Percentiles rank a stretch among this genome's conserved stretches.
phyloP scores from a whole-genome alignment of 2,329 filamentous ascomycete species.

The Talaromyces piceae region DNA sequence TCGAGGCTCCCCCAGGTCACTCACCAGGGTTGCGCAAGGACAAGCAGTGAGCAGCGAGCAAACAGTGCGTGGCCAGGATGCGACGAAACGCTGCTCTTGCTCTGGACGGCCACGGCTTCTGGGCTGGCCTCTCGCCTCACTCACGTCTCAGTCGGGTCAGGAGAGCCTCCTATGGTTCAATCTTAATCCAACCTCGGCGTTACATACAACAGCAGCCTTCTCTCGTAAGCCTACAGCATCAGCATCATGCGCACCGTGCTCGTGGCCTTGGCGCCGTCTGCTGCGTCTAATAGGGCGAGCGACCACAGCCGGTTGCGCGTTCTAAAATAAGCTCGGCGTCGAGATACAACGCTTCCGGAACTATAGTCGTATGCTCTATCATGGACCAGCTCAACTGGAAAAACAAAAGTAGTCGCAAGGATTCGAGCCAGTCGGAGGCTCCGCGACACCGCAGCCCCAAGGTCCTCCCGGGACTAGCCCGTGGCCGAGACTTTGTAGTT shows the following conservation, averaged over 20 bases:
- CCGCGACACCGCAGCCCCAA: neutral
- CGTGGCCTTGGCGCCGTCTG: neutral
- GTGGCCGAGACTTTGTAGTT: neutral
- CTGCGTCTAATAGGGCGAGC: neutral
- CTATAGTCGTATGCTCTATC: neutral
- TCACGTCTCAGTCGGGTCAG: no score
- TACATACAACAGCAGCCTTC: neutral
- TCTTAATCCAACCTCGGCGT: neutral
- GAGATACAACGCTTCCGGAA: neutral
- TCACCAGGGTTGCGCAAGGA: neutral
- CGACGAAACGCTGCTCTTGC: neutral
- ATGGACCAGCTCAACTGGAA: neutral
- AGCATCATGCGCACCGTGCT: neutral
- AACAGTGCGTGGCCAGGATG: neutral
- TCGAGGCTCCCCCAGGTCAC: no score
- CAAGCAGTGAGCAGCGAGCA: neutral
- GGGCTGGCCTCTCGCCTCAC: no score
- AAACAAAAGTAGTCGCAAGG: no score
- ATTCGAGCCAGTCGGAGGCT: neutral
- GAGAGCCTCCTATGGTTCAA: neutral
- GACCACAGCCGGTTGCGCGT: neutral
- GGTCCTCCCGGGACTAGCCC: neutral
- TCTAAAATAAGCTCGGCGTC: neutral
- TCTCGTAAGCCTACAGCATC: neutral
- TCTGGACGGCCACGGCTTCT: no score